phyloP scores from a whole-genome alignment of 2,329 filamentous ascomycete species.

The Ampelomyces quisqualis region DNA sequence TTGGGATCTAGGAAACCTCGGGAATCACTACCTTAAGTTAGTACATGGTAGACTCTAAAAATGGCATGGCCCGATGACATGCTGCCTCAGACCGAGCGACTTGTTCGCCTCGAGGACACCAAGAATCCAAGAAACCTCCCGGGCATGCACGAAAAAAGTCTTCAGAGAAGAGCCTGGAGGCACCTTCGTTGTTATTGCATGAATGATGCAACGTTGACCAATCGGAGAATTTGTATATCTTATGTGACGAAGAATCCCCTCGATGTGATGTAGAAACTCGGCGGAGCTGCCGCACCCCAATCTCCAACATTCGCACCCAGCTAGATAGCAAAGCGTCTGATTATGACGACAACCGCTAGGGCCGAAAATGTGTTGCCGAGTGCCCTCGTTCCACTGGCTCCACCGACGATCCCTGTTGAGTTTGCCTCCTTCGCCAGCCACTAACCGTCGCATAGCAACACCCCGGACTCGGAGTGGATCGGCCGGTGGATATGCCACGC shows the following conservation, averaged over 20 bases:
- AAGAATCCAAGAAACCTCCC: not conserved
- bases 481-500: slow-evolving; percentile 11
- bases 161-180: too few species aligned
- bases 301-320: not conserved
- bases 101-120: not conserved
- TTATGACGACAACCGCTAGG: slow-evolving; percentile 28
- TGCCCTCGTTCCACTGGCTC: slow-evolving; percentile 25
- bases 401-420: slow-evolving; percentile 28
- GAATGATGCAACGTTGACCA: not conserved
- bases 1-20: too few species aligned
- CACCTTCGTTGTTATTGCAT: not conserved
- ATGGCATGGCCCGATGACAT: slow-evolving; percentile 10
- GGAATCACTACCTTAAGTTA: too few species aligned
- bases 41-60: slow-evolving; percentile 12
- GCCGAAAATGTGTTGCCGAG: slow-evolving; percentile 24
- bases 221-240: not conserved
- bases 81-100: too few species aligned
- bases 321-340: not conserved
- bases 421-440: slow-evolving; percentile 26
- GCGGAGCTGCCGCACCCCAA: not conserved
- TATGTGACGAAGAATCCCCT: not conserved
- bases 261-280: not conserved
- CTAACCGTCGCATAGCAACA: slow-evolving; percentile 26
- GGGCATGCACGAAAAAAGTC: not conserved
- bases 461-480: slow-evolving; percentile 26